Evolutionary conservation across 345 rosid species (phyloP), one percentile per base, ranked within the genome.

Genomic region (Turnera subulata): DNA sequence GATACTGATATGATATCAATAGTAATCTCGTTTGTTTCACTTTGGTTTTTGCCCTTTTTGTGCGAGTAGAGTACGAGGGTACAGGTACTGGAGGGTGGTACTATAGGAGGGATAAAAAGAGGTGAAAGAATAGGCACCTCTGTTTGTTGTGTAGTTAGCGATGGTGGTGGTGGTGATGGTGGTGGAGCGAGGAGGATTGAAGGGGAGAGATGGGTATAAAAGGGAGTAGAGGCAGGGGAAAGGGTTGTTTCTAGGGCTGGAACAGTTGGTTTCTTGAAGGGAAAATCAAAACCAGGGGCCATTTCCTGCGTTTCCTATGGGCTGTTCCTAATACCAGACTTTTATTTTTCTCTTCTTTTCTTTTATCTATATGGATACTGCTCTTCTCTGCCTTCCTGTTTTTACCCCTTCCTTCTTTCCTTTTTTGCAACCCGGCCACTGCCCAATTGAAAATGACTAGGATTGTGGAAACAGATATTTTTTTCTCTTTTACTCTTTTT

Each of bases 211-310:
- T 48, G 53, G 43, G 45, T 67, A 63, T 59, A 56, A 59, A 60
- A 33, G 39, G 48, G 63, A 15, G 53, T n/a, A n/a, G 49, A 45
- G 46, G 25, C 22, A 26, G 40, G n/a, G n/a, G n/a, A n/a, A n/a
- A 20, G 51, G 70, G 56, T 52, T 52, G 3, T 46, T 54, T 39
- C 26, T 39, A 35, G 59, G 59, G 72, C 26, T 58, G 38, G 8
- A 19, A 47, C 58, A 23, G 72, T 65, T 64, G 68, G 78, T 67
- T 62, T 70, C 40, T 17, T 58, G 44, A 70, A 37, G 57, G 26
- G 62, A 45, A 65, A 57, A 56, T 12, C 43, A 83, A 85, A 83
- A 85, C 93, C 93, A 81, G 89, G 93, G 86, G 93, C 93, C 84
- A 67, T 79, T 33, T 40, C 61, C 39, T 38, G 32, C 47, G 20